A percentile compares a stretch with the other conserved stretches of the same genome.
phyloP scores from a whole-genome alignment of 371 early-diverging fungal genomes.

The Apophysomyces ossiformis region DNA sequence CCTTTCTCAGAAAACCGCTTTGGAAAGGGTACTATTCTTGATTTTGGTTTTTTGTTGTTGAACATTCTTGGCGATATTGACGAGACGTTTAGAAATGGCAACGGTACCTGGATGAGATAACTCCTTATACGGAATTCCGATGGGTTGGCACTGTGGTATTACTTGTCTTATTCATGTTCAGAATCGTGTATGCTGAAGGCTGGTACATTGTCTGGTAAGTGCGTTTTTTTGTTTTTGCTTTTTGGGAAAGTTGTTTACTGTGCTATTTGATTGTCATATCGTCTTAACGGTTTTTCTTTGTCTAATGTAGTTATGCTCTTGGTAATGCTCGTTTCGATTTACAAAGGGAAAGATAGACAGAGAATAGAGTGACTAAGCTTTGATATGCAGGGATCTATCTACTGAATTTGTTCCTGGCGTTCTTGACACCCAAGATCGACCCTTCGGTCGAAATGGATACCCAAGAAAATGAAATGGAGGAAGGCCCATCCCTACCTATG shows the following conservation, averaged over 20 bases:
- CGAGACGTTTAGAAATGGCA: conserved; percentile 59
- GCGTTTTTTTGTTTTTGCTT: not conserved
- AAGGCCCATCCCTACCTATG: conserved; percentile 81
- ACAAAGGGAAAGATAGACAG: not conserved
- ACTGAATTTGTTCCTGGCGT: conserved; percentile 92
- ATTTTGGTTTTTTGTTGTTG: not conserved
- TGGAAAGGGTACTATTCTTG: conserved; percentile 26
- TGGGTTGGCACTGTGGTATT: conserved; percentile 75
- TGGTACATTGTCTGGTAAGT: conserved; percentile 93
- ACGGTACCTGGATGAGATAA: conserved; percentile 75
- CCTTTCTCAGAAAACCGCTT: conserved; percentile 26
- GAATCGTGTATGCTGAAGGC: conserved; percentile 85
- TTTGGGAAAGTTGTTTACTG: not conserved
- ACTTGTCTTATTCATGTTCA: conserved; percentile 75
- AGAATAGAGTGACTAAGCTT: not conserved
- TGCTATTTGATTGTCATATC: no score
- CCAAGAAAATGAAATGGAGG: conserved; percentile 75
- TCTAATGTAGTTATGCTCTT: conserved; percentile 46
- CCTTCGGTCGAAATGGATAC: conserved; percentile 81
- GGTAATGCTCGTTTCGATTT: conserved; percentile 37
- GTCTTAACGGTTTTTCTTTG: conserved; percentile 4
- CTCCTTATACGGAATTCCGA: conserved; percentile 75
- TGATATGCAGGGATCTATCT: conserved; percentile 90
- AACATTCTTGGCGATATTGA: not conserved
- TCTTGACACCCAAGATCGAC: conserved; percentile 95